Percentiles rank a stretch among this genome's conserved stretches.
These are phyloP conservation scores for Penicillium robsamsonii DNA, from an alignment of 495 filamentous ascomycete genomes.

Conservation along the genomic window DNA sequence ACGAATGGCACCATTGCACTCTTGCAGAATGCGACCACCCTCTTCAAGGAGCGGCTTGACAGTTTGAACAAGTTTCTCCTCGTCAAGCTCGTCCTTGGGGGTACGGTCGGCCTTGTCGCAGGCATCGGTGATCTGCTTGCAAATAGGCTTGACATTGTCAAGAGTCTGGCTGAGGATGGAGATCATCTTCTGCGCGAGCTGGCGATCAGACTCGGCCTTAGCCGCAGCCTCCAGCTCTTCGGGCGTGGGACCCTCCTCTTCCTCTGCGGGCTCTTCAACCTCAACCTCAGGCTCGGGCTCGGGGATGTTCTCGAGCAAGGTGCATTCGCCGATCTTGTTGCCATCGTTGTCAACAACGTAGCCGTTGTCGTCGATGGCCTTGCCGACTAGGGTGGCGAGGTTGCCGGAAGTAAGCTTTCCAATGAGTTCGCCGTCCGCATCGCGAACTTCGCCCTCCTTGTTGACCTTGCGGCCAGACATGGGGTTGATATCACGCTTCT, in stretches of 20 bases:
- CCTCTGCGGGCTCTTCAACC: slow-evolving; percentile 23
- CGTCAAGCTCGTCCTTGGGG: slow-evolving; percentile 87
- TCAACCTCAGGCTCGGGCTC: slow-evolving; percentile 30
- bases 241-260: slow-evolving; percentile 37
- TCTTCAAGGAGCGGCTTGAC: slow-evolving; percentile 88
- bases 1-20: slow-evolving; percentile 87
- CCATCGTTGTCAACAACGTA: slow-evolving; percentile 82
- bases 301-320: slow-evolving; percentile 73
- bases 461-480: slow-evolving; percentile 79
- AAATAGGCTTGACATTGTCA: slow-evolving; percentile 79
- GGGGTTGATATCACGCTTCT: slow-evolving; percentile 61
- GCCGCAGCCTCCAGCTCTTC: slow-evolving; percentile 55
- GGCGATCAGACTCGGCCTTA: slow-evolving; percentile 62
- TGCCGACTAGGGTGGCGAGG: slow-evolving; percentile 65
- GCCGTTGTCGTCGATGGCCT: slow-evolving; percentile 81
- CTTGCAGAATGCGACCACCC: slow-evolving; percentile 73
- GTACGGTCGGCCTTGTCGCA: slow-evolving; percentile 79
- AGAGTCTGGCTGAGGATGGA: slow-evolving; percentile 73
- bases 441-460: slow-evolving; percentile 77
- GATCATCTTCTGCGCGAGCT: slow-evolving; percentile 77
- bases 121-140: slow-evolving; percentile 73
- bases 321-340: slow-evolving; percentile 75
- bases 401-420: slow-evolving; percentile 76
- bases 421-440: slow-evolving; percentile 77
- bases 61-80: slow-evolving; percentile 80